phyloP scores from a whole-genome alignment of 768 basidiomycete species.

The Calocera viscosa region DNA sequence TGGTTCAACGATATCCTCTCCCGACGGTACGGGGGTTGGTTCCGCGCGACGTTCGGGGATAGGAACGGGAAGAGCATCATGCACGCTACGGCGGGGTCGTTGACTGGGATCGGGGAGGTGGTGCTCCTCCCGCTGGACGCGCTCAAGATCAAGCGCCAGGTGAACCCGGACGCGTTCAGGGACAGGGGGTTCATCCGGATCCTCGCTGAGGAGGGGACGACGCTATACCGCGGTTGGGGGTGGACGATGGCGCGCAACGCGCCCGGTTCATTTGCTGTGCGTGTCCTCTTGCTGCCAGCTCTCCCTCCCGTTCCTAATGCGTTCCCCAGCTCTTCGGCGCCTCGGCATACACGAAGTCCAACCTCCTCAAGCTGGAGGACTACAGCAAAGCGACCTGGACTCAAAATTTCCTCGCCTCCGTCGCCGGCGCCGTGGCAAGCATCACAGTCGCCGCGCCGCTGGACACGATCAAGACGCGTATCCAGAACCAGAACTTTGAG shows the following conservation, averaged over 20 bases:
- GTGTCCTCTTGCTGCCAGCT: constrained; percentile 20
- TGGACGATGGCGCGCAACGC: constrained; percentile 99
- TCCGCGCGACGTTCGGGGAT: constrained; percentile 79
- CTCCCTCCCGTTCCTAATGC: background rate
- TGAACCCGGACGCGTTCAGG: constrained; percentile 95
- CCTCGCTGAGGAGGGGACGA: constrained; percentile 79
- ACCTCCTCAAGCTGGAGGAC: constrained; percentile 74
- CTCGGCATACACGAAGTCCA: constrained; percentile 89
- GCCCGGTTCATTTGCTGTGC: constrained; percentile 84
- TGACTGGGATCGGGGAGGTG: constrained; percentile 87
- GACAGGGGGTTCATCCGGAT: constrained; percentile 84
- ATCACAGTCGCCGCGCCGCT: constrained; percentile 94
- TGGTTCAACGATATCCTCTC: constrained; percentile 90
- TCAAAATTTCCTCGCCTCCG: constrained; percentile 93
- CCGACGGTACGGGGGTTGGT: constrained; percentile 65
- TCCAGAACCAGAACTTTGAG: constrained; percentile 97
- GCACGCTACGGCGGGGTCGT: constrained; percentile 81
- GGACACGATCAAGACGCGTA: constrained; percentile 91
- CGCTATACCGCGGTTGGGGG: constrained; percentile 93
- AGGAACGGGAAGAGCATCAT: constrained; percentile 92
- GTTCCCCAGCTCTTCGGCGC: constrained; percentile 81
- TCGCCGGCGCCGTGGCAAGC: constrained; percentile 86
- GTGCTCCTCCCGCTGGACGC: constrained; percentile 93
- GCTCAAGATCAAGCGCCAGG: constrained; percentile 97
- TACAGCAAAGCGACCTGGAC: constrained; percentile 92